Evolutionary conservation across 2,329 filamentous ascomycete genomes (phyloP).

Genomic region (Paradendryphiella salina): DNA sequence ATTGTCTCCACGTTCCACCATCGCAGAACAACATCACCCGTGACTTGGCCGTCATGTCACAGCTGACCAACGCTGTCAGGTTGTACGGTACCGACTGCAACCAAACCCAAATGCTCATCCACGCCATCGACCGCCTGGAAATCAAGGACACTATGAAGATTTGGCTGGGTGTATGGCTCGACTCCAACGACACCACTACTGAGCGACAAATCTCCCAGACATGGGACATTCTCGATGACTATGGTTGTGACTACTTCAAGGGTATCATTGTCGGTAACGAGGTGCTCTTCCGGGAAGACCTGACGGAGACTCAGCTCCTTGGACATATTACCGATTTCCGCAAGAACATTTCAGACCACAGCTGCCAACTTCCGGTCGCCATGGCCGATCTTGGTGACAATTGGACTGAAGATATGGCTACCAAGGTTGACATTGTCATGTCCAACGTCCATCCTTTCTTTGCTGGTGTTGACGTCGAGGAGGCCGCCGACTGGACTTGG

Average conservation of each 20-base stretch:
- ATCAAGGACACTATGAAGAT: constrained; percentile 75
- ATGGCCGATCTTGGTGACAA: constrained; percentile 89
- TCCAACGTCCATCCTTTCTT: constrained; percentile 98
- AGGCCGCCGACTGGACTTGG: constrained; percentile 79
- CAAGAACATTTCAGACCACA: constrained; percentile 65
- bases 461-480: constrained; percentile 69
- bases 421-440: constrained; percentile 84
- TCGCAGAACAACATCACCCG: constrained; percentile 94
- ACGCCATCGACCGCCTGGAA: constrained; percentile 74
- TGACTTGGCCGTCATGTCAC: constrained; percentile 85
- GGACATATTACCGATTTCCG: constrained; percentile 69
- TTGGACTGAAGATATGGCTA: constrained; percentile 73
- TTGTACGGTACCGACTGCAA: constrained; percentile 97
- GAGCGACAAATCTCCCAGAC: constrained; percentile 79
- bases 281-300: constrained; percentile 65
- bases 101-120: constrained; percentile 90
- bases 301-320: constrained; percentile 67
- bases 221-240: constrained; percentile 73
- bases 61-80: constrained; percentile 84
- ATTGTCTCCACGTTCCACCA: constrained; percentile 74
- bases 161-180: constrained; percentile 95
- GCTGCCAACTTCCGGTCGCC: constrained; percentile 74
- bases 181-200: constrained; percentile 81
- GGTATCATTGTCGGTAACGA: constrained; percentile 68
- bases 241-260: constrained; percentile 60